Evolutionary conservation across 192 early-diverging fungal genomes (phyloP), one percentile per base, ranked within the genome.

Genomic region (Geranomyces michiganensis): DNA sequence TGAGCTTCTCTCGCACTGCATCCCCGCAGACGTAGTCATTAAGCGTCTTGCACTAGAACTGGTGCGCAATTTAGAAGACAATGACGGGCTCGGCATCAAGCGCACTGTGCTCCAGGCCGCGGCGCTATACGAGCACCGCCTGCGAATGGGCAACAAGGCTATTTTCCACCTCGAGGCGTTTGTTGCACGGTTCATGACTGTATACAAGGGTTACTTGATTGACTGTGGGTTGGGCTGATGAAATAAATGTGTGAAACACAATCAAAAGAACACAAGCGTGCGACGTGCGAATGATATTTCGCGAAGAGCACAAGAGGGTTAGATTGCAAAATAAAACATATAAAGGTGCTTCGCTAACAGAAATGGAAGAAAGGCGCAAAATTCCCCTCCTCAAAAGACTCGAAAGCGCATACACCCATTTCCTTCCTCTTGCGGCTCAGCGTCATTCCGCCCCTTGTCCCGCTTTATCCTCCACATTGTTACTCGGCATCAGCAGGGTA

Each of bases 161-260:
- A 95, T 99, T 24, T 93, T 97, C 68, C 95, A 99, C 74, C 81
- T 99, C 30, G 96, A 99, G 74, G 93, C 94, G 0, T 99, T 94
- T 80, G 88, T 92, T 29, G 93, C 92, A 44, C 90, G 90, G 72
- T 87, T 96, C 61, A 97, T 99, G 95, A 89, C 89, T 44, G 72
- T 92, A 10, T 97, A 96, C 82, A 94, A 93, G 78, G 79, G 87
- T 81, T 92, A 90, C 65, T 64, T 88, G 58, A 72, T 78, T 56
- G 76, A 84, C 7, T 47, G 70, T 65, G 74, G 68, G 24, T 22
- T 29, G n/a, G 62, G 33, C 32, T 64, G 36, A 64, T 9, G 51
- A 41, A 41, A n/a, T n/a, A n/a, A n/a, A n/a, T n/a, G n/a, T n/a
- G n/a, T n/a, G n/a, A n/a, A n/a, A n/a, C n/a, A n/a, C n/a, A 41